Conservation (phyloP, 176 grass and related monocot species). For the Cenchrus fungigraminus region DNA sequence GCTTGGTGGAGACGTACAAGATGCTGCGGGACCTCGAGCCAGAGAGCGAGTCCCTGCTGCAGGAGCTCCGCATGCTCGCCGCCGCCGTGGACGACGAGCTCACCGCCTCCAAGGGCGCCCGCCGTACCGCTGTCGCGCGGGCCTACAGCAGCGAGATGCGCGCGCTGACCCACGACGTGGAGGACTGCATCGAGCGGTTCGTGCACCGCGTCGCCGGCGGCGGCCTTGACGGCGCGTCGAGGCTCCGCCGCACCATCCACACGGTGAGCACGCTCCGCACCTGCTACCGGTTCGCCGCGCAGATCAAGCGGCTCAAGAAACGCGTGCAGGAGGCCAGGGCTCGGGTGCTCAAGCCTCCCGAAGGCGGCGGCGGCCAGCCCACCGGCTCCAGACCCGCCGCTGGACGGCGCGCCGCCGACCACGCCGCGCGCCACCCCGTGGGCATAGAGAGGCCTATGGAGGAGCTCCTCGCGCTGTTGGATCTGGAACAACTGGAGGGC, state of each 20-base stretch:
- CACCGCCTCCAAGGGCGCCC: background rate
- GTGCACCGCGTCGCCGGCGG: slow-evolving; percentile 10
- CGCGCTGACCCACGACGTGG: slow-evolving; percentile 10
- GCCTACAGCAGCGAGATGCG: background rate
- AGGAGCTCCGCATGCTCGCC: background rate
- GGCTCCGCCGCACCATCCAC: background rate
- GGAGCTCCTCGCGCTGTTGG: slow-evolving; percentile 9
- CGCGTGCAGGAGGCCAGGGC: background rate
- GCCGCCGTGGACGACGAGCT: slow-evolving; percentile 17
- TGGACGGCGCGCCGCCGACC: background rate
- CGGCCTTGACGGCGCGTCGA: background rate
- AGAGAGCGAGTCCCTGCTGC: background rate
- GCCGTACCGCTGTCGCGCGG: background rate
- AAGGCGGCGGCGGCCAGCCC: background rate
- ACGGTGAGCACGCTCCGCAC: background rate
- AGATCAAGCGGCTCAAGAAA: slow-evolving; percentile 11
- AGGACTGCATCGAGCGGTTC: slow-evolving; percentile 36
- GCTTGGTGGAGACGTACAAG: background rate
- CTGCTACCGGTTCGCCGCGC: background rate
- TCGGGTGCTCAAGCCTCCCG: background rate
- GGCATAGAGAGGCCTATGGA: background rate
- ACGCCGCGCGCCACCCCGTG: background rate
- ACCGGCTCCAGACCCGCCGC: background rate
- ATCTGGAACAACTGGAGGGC: background rate
- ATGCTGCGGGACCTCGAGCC: background rate